phyloP scores from a whole-genome alignment of 2,329 filamentous ascomycete species.

The Rutstroemia sp. region DNA sequence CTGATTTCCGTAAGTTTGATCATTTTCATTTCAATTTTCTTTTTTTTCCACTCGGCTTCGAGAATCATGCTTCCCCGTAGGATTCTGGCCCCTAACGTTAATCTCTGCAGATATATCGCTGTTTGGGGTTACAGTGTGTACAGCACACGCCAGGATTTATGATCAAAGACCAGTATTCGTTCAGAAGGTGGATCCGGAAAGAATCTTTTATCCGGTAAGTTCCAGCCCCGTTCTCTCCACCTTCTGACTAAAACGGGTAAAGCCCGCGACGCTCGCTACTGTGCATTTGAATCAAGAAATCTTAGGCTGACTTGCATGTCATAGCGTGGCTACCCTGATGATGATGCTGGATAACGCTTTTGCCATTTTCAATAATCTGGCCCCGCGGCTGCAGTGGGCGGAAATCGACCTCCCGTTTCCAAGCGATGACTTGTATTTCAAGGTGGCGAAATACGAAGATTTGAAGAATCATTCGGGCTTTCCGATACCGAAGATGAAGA shows the following conservation, averaged over 20 bases:
- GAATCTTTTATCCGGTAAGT: slow-evolving; percentile 26
- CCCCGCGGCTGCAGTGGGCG: slow-evolving; percentile 27
- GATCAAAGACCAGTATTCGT: slow-evolving; percentile 24
- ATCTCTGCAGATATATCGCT: slow-evolving; percentile 22
- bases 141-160: slow-evolving; percentile 20
- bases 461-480: slow-evolving; percentile 13
- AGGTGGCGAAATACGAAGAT: slow-evolving; percentile 20
- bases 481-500: slow-evolving; percentile 22
- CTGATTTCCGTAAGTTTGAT: slow-evolving; percentile 21
- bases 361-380: slow-evolving; percentile 28
- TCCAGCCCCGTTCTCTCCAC: neutral
- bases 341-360: slow-evolving; percentile 28
- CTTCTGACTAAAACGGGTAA: neutral
- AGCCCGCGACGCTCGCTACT: neutral
- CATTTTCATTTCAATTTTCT: neutral
- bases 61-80: neutral
- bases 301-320: neutral
- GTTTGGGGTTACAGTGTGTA: slow-evolving; percentile 19
- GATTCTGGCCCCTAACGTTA: neutral
- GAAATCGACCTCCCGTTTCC: slow-evolving; percentile 27
- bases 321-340: slow-evolving; percentile 21
- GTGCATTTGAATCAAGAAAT: neutral
- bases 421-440: slow-evolving; percentile 24
- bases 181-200: slow-evolving; percentile 24
- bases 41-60: too few relatives aligned